Conservation (phyloP, 164 flowering plant species). For the Tinospora cordifolia region DNA sequence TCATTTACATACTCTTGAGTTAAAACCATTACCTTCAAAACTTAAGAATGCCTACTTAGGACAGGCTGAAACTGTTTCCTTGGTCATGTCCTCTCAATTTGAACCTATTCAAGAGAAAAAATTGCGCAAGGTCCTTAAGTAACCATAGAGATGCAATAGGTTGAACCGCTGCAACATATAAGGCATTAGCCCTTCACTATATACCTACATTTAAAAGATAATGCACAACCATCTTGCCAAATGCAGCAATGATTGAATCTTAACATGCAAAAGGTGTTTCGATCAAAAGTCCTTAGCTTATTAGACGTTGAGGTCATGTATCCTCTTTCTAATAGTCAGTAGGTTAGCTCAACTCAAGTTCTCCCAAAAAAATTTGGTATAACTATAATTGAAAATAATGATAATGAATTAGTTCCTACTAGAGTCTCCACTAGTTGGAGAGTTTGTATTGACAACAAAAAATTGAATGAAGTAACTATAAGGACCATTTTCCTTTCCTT, state of each 20-base stretch:
- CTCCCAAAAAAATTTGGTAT: background rate
- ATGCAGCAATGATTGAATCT: background rate
- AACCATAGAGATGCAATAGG: conserved; percentile 13
- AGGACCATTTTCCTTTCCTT: background rate
- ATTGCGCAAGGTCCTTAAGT: background rate
- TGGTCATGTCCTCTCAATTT: background rate
- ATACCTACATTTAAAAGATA: conserved; percentile 17
- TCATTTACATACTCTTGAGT: background rate
- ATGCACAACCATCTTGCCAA: background rate
- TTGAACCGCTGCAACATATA: conserved; percentile 17
- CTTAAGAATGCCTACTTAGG: conserved; percentile 1
- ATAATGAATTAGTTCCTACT: background rate
- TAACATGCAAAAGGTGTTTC: too few species aligned
- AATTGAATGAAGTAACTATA: background rate
- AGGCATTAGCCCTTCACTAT: conserved; percentile 18
- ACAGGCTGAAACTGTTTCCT: background rate
- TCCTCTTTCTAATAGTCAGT: background rate
- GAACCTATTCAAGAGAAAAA: background rate
- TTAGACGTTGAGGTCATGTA: background rate
- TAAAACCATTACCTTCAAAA: background rate
- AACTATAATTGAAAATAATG: background rate
- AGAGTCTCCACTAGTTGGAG: background rate
- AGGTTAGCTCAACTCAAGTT: background rate
- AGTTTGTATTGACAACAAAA: background rate
- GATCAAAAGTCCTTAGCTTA: background rate